phyloP scores from a whole-genome alignment of 2,329 filamentous ascomycete species.

The Eutypa lata region DNA sequence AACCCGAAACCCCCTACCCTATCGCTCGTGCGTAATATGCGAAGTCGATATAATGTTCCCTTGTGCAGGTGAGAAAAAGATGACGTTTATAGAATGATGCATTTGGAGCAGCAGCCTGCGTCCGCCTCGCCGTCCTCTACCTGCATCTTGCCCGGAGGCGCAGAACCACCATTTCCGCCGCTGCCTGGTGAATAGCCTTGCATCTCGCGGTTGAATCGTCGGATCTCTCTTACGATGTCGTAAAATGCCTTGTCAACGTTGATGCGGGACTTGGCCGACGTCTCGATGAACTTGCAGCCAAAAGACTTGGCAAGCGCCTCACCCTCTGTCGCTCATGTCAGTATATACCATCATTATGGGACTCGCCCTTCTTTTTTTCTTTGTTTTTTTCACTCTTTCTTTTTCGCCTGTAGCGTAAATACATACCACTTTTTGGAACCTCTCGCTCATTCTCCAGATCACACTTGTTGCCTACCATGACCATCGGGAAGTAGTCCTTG shows the following conservation, averaged over 20 bases:
- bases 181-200: slow-evolving; percentile 77
- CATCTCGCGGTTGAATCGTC: slow-evolving; percentile 98
- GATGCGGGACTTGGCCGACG: slow-evolving; percentile 94
- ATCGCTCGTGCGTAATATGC: slow-evolving; percentile 11
- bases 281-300: slow-evolving; percentile 98
- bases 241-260: slow-evolving; percentile 99
- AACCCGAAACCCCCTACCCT: slow-evolving; percentile 6
- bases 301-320: slow-evolving; percentile 82
- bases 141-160: slow-evolving; percentile 70
- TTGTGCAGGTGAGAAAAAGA: neutral
- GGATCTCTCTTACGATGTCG: slow-evolving; percentile 96
- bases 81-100: slow-evolving; percentile 74
- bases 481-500: slow-evolving; percentile 99
- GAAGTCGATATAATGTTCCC: slow-evolving; percentile 3
- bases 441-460: slow-evolving; percentile 92
- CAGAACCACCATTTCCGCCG: slow-evolving; percentile 60
- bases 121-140: slow-evolving; percentile 67
- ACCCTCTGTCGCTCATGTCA: slow-evolving; percentile 64
- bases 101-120: slow-evolving; percentile 80
- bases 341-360: neutral
- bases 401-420: neutral
- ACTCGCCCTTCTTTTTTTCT: neutral
- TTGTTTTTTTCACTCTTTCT: neutral
- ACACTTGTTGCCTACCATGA: slow-evolving; percentile 98
- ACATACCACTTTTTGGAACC: slow-evolving; percentile 82